Evolutionary conservation across 1,284 basidiomycete genomes (phyloP).

Genomic region (Ustilago lituana): DNA sequence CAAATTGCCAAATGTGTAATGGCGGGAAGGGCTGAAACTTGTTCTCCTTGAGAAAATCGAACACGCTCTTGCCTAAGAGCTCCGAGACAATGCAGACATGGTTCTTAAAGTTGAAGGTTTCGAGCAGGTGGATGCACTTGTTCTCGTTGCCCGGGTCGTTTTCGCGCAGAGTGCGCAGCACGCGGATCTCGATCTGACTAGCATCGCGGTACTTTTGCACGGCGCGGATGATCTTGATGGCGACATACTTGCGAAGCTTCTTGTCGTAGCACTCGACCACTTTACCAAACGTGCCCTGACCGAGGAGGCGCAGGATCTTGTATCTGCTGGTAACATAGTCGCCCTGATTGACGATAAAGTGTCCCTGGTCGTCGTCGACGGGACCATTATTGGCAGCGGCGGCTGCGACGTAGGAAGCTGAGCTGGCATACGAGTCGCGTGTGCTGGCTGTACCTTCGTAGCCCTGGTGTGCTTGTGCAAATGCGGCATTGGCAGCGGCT

Average conservation of each 20-base stretch:
- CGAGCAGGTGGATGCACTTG: conserved; percentile 95
- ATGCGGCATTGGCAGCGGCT: conserved; percentile 26
- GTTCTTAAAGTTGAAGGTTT: conserved; percentile 96
- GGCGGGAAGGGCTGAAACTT: conserved; percentile 95
- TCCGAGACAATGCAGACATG: conserved; percentile 98
- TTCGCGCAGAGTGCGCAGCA: conserved; percentile 89
- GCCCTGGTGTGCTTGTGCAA: conserved; percentile 23
- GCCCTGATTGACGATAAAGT: conserved; percentile 67
- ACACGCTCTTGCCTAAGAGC: conserved; percentile 95
- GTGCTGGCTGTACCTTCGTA: conserved; percentile 48
- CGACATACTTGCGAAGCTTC: conserved; percentile 76
- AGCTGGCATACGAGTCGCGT: conserved; percentile 46
- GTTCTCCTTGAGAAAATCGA: conserved; percentile 99
- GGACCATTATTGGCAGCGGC: conserved; percentile 38
- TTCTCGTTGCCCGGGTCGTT: conserved; percentile 87
- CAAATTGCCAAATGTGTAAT: conserved; percentile 94
- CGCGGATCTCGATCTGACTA: conserved; percentile 96
- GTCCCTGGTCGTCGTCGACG: conserved; percentile 68
- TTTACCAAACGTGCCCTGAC: conserved; percentile 99
- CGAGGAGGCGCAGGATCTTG: conserved; percentile 84
- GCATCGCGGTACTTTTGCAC: conserved; percentile 82
- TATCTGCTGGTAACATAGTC: conserved; percentile 64
- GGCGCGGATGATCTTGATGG: conserved; percentile 90
- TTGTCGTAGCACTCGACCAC: conserved; percentile 93
- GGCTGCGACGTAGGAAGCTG: conserved; percentile 43